phyloP scores from a whole-genome alignment of 441 rosid species.

The Viola pubescens region DNA sequence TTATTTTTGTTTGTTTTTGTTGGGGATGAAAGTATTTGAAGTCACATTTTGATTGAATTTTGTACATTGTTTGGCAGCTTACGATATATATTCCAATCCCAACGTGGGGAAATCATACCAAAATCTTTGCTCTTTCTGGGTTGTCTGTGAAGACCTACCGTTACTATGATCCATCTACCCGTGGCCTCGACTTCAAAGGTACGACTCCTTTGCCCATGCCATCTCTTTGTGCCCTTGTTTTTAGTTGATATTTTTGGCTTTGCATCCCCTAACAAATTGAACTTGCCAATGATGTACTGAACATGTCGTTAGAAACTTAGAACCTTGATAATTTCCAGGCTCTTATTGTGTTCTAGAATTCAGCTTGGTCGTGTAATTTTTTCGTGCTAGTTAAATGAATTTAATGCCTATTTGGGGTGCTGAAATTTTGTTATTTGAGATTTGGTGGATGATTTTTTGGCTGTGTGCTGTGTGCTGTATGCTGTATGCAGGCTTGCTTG shows the following conservation, averaged over 20 bases:
- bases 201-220: slow-evolving; percentile 1
- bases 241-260: neutral
- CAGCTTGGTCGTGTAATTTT: no score
- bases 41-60: neutral
- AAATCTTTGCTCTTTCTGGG: slow-evolving; percentile 70
- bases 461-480: no score
- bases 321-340: no score
- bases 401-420: no score
- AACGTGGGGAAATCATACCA: slow-evolving; percentile 98
- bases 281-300: no score
- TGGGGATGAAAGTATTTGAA: neutral
- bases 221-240: neutral
- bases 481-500: slow-evolving; percentile 49
- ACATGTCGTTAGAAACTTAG: no score
- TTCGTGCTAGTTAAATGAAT: no score
- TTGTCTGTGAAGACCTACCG: slow-evolving; percentile 79
- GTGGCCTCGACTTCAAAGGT: slow-evolving; percentile 89
- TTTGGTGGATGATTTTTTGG: neutral
- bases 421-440: neutral
- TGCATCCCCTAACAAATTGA: no score
- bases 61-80: slow-evolving; percentile 40
- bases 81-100: slow-evolving; percentile 80
- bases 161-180: slow-evolving; percentile 83
- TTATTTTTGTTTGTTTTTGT: neutral
- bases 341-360: no score